These are phyloP conservation scores for Coemansia sp. DNA, from an alignment of 192 early-diverging fungal genomes.

Conservation along the genomic window DNA sequence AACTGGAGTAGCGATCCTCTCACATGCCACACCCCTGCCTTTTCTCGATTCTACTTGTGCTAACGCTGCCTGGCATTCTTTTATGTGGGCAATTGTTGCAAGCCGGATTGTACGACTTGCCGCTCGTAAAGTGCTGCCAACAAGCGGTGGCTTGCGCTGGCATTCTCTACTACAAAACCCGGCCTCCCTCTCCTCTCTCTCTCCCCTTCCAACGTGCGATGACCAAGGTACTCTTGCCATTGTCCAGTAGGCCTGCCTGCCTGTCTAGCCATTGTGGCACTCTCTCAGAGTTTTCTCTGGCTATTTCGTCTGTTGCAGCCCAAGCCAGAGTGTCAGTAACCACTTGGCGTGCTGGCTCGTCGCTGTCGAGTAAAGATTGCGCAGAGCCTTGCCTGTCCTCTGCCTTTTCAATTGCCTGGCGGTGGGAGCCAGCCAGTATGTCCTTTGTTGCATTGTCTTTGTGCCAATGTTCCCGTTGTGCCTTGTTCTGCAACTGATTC, in stretches of 20 bases:
- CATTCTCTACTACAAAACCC: neutral
- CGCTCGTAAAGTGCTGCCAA: neutral
- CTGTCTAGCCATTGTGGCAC: neutral
- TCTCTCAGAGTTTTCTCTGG: neutral
- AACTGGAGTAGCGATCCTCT: neutral
- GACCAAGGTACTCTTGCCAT: neutral
- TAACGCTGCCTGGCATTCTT: neutral
- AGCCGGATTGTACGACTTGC: constrained; percentile 2
- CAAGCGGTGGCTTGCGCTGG: neutral
- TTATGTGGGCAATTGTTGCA: neutral
- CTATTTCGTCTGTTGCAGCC: neutral
- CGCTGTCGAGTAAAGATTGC: neutral
- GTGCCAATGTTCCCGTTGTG: neutral
- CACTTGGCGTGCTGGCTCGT: neutral
- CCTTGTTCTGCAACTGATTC: constrained; percentile 6
- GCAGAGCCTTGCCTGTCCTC: neutral
- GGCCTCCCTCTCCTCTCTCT: neutral
- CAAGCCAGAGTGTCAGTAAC: neutral
- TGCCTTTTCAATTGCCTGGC: neutral
- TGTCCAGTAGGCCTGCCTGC: neutral
- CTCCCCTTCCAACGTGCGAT: neutral
- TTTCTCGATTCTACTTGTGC: neutral
- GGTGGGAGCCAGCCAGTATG: neutral
- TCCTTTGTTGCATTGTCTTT: neutral
- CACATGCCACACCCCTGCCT: neutral